These are phyloP conservation scores for Debaryomyces sp. DNA, from an alignment of 1,139 yeast species.

Conservation along the genomic window DNA sequence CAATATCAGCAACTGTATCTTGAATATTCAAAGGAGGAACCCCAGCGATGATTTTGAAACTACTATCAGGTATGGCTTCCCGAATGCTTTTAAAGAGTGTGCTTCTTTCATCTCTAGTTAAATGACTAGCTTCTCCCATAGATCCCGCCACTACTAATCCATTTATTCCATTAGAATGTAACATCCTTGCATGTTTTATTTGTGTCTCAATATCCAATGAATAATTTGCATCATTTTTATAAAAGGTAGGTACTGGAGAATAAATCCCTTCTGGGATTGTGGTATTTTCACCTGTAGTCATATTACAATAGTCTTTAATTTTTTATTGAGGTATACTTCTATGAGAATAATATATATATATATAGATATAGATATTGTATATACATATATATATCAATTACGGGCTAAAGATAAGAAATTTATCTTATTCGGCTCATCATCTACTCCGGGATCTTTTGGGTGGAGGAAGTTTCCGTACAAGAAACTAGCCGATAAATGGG, in stretches of 20 bases:
- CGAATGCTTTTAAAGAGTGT: conserved; percentile 33
- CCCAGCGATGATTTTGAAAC: conserved; percentile 44
- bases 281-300: neutral
- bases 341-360: neutral
- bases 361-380: too few species aligned
- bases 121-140: conserved; percentile 51
- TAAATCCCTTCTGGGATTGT: conserved; percentile 22
- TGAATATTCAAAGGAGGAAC: conserved; percentile 43
- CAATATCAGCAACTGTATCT: conserved; percentile 42
- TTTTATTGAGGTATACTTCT: neutral
- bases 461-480: too few species aligned
- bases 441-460: too few species aligned
- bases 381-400: too few species aligned
- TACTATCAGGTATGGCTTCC: conserved; percentile 33
- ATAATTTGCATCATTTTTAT: conserved; percentile 24
- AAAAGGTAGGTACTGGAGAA: conserved; percentile 44
- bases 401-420: too few species aligned
- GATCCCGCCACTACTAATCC: conserved; percentile 41
- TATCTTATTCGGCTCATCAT: too few species aligned
- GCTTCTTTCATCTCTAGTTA: conserved; percentile 44
- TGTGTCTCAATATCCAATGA: conserved; percentile 37
- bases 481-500: too few species aligned
- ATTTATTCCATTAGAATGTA: conserved; percentile 30
- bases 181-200: conserved; percentile 33
- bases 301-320: neutral